Conservation (phyloP, 257 asterid genomes). For the Fraxinus americana region DNA sequence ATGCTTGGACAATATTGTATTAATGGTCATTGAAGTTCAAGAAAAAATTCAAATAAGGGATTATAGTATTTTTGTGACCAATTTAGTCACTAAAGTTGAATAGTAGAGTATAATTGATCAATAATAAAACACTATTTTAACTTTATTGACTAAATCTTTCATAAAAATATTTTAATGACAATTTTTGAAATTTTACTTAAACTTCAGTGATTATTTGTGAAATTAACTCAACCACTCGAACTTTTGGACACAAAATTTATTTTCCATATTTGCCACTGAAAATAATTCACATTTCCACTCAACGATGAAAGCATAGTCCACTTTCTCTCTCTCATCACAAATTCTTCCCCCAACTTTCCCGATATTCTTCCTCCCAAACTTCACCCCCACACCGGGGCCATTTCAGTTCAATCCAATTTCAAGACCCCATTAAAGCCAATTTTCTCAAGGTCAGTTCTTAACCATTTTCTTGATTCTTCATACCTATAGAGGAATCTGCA, state of each 20-base stretch:
- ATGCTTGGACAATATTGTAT: too few relatives aligned
- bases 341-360: conserved; percentile 4
- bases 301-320: conserved; percentile 1
- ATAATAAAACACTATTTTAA: too few relatives aligned
- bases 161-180: too few relatives aligned
- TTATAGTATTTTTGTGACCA: too few relatives aligned
- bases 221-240: not conserved
- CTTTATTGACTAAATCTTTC: too few relatives aligned
- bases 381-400: not conserved
- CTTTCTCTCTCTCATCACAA: conserved; percentile 1
- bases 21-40: too few relatives aligned
- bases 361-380: not conserved
- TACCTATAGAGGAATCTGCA: not conserved
- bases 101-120: too few relatives aligned
- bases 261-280: not conserved
- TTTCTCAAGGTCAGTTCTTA: not conserved
- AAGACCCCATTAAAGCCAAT: not conserved
- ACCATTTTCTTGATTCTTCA: not conserved
- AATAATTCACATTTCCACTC: not conserved
- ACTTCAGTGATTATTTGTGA: not conserved
- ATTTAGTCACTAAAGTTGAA: too few relatives aligned
- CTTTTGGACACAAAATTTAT: not conserved
- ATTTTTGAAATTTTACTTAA: not conserved
- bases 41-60: too few relatives aligned
- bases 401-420: not conserved